Conservation (phyloP, 495 filamentous ascomycete genomes). For the Talaromyces thailandensis region DNA sequence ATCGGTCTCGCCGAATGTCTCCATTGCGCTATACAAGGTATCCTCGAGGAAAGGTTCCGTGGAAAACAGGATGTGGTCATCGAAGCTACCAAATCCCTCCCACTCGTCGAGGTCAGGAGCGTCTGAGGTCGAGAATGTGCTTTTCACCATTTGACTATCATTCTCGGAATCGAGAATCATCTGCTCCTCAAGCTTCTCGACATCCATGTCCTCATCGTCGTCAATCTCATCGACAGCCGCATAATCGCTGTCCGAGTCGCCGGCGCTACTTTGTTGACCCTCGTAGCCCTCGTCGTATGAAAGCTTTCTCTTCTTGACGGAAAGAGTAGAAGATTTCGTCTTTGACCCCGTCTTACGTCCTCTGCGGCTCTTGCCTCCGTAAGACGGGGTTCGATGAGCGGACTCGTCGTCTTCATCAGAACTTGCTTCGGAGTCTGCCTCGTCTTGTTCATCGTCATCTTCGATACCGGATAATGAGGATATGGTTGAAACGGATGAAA, state of each 20-base stretch:
- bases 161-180: constrained; percentile 55
- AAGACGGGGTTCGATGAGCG: constrained; percentile 44
- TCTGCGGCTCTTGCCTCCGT: constrained; percentile 27
- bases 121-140: constrained; percentile 15
- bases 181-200: constrained; percentile 64
- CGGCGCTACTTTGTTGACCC: constrained; percentile 30
- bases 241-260: constrained; percentile 57
- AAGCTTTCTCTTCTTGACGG: constrained; percentile 35
- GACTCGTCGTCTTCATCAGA: constrained; percentile 38
- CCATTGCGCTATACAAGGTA: constrained; percentile 37
- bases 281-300: constrained; percentile 64
- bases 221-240: constrained; percentile 72
- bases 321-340: constrained; percentile 19
- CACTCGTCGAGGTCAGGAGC: constrained; percentile 40
- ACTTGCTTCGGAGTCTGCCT: constrained; percentile 30
- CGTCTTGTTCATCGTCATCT: constrained; percentile 37
- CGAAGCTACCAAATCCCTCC: constrained; percentile 47
- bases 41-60: constrained; percentile 44
- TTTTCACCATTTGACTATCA: constrained; percentile 19
- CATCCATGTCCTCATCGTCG: constrained; percentile 66
- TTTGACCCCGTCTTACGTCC: constrained; percentile 34
- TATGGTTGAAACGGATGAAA: constrained; percentile 34
- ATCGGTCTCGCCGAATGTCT: constrained; percentile 35
- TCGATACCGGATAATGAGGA: constrained; percentile 33
- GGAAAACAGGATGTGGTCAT: constrained; percentile 38